Conservation (phyloP, 257 asterid species). For the Capsicum rhomboideum region DNA sequence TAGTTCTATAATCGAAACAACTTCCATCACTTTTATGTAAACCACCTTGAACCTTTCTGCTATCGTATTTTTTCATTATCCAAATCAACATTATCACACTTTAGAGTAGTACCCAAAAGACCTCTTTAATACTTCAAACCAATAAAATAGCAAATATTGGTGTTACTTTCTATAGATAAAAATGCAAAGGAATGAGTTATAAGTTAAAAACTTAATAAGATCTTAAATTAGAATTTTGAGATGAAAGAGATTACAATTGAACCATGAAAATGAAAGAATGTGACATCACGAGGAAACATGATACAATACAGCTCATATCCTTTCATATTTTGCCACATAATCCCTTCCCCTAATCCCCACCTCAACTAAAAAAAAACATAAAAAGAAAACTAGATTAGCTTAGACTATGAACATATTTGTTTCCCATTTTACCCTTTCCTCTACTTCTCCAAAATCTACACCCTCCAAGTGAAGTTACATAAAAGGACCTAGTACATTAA, state of each 20-base stretch:
- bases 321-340: constrained; percentile 3
- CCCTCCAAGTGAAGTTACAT: background rate
- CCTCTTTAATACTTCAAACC: too few relatives aligned
- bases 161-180: too few relatives aligned
- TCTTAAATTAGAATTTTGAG: background rate
- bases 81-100: too few relatives aligned
- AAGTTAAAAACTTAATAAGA: background rate
- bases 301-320: background rate
- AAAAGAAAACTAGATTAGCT: background rate
- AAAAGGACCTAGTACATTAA: constrained; percentile 6
- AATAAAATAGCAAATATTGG: too few relatives aligned
- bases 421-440: constrained; percentile 34
- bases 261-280: background rate
- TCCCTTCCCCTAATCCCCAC: background rate
- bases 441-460: background rate
- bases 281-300: background rate
- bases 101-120: too few relatives aligned
- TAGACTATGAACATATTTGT: constrained; percentile 19
- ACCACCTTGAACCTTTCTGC: too few relatives aligned
- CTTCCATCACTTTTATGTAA: too few relatives aligned
- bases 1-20: too few relatives aligned
- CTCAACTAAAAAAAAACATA: background rate
- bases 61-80: too few relatives aligned
- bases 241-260: background rate
- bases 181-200: background rate